Evolutionary conservation across 495 filamentous ascomycete genomes (phyloP).

Genomic region (Chaetomium fimeti): DNA sequence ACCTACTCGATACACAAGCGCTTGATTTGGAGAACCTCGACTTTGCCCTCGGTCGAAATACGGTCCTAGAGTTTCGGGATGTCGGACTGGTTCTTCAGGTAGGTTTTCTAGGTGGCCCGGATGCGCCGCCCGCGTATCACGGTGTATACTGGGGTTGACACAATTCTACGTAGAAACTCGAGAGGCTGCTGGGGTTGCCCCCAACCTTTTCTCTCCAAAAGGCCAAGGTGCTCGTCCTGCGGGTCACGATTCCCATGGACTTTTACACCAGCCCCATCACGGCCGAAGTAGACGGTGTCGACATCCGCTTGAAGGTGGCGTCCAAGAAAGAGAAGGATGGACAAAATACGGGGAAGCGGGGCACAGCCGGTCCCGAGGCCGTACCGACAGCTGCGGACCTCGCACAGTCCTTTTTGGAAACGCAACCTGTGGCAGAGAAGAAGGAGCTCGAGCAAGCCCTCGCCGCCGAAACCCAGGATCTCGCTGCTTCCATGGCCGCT

Average conservation of each 20-base stretch:
- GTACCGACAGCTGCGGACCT: conserved; percentile 79
- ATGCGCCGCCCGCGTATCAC: neutral
- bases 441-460: conserved; percentile 75
- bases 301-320: conserved; percentile 57
- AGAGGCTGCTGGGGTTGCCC: conserved; percentile 69
- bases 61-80: conserved; percentile 75
- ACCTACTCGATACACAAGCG: conserved; percentile 76
- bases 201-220: conserved; percentile 63
- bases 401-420: conserved; percentile 81
- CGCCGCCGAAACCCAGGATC: conserved; percentile 61
- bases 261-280: conserved; percentile 74
- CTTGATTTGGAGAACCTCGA: conserved; percentile 78
- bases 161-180: conserved; percentile 60
- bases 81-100: conserved; percentile 73
- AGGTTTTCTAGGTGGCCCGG: conserved; percentile 30
- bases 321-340: conserved; percentile 38
- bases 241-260: conserved; percentile 77
- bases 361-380: conserved; percentile 37
- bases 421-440: conserved; percentile 73
- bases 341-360: conserved; percentile 34
- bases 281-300: conserved; percentile 73
- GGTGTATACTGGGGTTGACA: conserved; percentile 12
- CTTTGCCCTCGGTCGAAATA: conserved; percentile 71
- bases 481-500: conserved; percentile 53
- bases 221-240: conserved; percentile 67